A percentile compares a stretch with the other conserved stretches of the same genome.
These are phyloP conservation scores for Sordaria brevicollis DNA, from an alignment of 495 filamentous ascomycete genomes.

Conservation along the genomic window DNA sequence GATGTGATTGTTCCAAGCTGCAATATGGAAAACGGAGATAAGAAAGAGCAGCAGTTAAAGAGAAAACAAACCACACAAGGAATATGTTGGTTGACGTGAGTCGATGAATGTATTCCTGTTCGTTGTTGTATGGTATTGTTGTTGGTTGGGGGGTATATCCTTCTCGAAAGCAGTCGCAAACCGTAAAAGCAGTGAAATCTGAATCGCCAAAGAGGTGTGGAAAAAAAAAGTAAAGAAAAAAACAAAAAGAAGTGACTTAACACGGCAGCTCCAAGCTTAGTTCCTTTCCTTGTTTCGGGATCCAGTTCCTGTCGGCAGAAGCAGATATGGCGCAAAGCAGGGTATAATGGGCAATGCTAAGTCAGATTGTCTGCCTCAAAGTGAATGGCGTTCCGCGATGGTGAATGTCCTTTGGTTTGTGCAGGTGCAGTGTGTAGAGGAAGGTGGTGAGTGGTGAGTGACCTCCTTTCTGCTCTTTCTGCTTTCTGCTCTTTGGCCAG, in stretches of 20 bases:
- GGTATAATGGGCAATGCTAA: conserved; percentile 15
- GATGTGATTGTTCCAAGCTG: neutral
- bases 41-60: neutral
- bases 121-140: neutral
- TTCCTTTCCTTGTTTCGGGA: neutral
- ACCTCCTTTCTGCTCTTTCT: neutral
- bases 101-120: neutral
- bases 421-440: too few species aligned
- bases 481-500: neutral
- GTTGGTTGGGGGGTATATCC: neutral
- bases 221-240: neutral
- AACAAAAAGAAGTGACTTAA: neutral
- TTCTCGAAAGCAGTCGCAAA: neutral
- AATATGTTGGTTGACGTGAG: neutral
- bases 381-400: neutral
- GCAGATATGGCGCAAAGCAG: conserved; percentile 4
- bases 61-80: neutral
- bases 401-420: neutral
- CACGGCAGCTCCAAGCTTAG: neutral
- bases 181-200: neutral
- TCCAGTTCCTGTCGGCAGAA: neutral
- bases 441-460: neutral
- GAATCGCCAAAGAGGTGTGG: neutral
- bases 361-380: neutral
- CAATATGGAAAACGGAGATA: neutral